Conservation (phyloP, 139 green algal genomes). For the Chlorokybus atmophyticus region DNA sequence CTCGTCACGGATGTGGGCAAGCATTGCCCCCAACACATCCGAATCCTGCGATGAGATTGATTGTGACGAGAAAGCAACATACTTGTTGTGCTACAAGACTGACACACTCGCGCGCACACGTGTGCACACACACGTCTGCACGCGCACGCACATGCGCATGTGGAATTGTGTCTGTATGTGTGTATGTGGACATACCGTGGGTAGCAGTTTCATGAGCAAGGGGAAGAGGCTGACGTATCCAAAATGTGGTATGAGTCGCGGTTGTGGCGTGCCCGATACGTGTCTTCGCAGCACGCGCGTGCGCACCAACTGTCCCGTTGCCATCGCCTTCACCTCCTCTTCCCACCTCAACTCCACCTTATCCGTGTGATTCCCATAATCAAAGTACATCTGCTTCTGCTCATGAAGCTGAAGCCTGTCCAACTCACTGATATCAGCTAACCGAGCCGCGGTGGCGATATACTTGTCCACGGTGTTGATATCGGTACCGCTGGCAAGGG, state of each 20-base stretch:
- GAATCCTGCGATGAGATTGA: too few species aligned
- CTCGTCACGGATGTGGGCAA: conserved; percentile 37
- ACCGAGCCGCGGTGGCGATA: conserved; percentile 5
- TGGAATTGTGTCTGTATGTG: too few species aligned
- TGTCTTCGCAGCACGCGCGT: neutral
- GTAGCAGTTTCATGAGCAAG: conserved; percentile 68
- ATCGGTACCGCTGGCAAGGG: neutral
- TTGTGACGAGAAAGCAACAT: too few species aligned
- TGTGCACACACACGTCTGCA: too few species aligned
- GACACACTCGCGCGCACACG: too few species aligned
- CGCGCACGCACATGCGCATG: too few species aligned
- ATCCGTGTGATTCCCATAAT: conserved; percentile 85
- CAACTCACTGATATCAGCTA: conserved; percentile 8
- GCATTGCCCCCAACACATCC: too few species aligned
- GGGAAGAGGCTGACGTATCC: conserved; percentile 88
- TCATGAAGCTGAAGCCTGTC: conserved; percentile 55
- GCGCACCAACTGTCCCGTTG: neutral
- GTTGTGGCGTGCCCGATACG: conserved; percentile 3
- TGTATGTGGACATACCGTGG: conserved; percentile 29
- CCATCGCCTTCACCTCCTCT: too few species aligned
- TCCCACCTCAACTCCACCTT: conserved; percentile 36
- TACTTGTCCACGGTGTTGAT: conserved; percentile 1
- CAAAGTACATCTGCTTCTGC: conserved; percentile 39
- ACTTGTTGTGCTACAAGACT: too few species aligned
- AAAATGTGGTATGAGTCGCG: conserved; percentile 58